phyloP scores from a whole-genome alignment of 2,329 filamentous ascomycete genomes.

The Verticillium nonalfalfae region DNA sequence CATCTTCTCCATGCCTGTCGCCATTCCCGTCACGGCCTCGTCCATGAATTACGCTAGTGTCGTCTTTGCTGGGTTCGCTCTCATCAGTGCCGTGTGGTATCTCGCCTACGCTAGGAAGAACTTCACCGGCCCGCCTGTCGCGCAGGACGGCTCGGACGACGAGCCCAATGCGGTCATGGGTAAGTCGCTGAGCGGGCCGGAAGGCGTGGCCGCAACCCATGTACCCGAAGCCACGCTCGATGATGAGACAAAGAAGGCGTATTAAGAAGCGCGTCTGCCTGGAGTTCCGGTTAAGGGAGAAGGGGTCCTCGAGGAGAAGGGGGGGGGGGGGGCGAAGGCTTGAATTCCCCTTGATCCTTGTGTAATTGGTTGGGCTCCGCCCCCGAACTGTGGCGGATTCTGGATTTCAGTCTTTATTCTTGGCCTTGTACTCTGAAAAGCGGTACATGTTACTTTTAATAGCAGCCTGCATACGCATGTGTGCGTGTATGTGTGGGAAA shows the following conservation, averaged over 20 bases:
- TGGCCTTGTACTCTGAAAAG: background rate
- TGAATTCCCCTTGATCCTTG: background rate
- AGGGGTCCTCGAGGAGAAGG: no score
- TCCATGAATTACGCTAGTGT: constrained; percentile 64
- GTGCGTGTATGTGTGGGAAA: no score
- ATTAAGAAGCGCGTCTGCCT: background rate
- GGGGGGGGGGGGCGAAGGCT: background rate
- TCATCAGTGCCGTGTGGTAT: constrained; percentile 57
- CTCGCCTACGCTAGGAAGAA: constrained; percentile 55
- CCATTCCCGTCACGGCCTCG: constrained; percentile 46
- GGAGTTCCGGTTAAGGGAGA: background rate
- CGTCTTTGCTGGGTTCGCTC: constrained; percentile 57
- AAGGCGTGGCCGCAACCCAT: background rate
- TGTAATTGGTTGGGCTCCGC: background rate
- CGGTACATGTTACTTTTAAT: background rate
- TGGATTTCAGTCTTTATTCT: no score
- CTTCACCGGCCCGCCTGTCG: constrained; percentile 51
- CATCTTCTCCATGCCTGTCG: constrained; percentile 70
- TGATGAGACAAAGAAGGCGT: background rate
- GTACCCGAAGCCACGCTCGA: background rate
- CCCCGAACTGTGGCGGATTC: background rate
- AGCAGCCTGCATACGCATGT: background rate
- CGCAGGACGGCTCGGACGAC: constrained; percentile 16
- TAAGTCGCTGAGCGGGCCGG: background rate
- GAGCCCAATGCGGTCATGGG: constrained; percentile 8